Percentiles rank a stretch among this genome's conserved stretches.
These are phyloP conservation scores for Rhododendron simsii DNA, from an alignment of 148 eudicot species.

Conservation along the genomic window DNA sequence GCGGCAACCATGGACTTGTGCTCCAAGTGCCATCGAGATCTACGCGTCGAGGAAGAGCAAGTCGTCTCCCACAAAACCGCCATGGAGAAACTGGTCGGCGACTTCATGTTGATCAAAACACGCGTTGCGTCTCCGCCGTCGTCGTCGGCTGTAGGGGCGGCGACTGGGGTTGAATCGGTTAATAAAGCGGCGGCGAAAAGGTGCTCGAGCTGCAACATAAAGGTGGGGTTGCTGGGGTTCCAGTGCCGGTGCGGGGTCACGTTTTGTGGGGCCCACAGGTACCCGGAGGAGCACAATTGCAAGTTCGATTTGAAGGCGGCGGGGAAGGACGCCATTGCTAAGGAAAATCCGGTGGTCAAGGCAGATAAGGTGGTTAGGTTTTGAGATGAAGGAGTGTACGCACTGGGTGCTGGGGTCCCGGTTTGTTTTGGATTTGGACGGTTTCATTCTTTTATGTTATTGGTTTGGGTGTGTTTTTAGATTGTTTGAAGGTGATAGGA, in stretches of 20 bases:
- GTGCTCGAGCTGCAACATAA: too few relatives aligned
- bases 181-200: too few relatives aligned
- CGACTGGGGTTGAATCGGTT: background rate
- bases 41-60: conserved; percentile 33
- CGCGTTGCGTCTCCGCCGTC: background rate
- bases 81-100: conserved; percentile 16
- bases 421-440: too few relatives aligned
- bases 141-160: background rate
- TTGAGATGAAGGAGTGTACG: too few relatives aligned
- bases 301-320: conserved; percentile 4
- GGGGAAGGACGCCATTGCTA: background rate
- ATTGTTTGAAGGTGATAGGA: too few relatives aligned
- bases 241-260: too few relatives aligned
- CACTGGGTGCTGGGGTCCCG: too few relatives aligned
- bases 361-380: too few relatives aligned
- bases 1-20: conserved; percentile 50
- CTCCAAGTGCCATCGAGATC: conserved; percentile 53
- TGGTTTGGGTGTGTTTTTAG: too few relatives aligned
- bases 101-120: background rate
- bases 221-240: too few relatives aligned
- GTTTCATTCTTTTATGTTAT: too few relatives aligned
- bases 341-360: conserved; percentile 13
- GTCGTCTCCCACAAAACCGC: conserved; percentile 39
- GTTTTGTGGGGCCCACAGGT: too few relatives aligned
- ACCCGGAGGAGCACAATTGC: conserved; percentile 14